Conservation (phyloP, 768 basidiomycete species). For the Trametes cinnabarina region DNA sequence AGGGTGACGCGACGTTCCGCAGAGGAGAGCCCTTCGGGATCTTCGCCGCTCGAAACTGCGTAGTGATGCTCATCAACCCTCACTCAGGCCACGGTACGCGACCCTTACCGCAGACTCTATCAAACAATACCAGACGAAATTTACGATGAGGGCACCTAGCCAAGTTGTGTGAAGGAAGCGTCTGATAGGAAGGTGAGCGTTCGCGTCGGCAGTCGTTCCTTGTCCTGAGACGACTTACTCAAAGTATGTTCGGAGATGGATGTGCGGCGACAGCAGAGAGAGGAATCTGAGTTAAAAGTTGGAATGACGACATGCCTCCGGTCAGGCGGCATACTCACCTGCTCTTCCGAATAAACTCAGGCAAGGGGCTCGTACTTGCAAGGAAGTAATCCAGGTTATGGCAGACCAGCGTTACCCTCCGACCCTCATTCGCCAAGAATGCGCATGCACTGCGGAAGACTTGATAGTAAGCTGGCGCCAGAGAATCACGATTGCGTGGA, state of each 20-base stretch:
- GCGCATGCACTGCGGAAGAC: constrained; percentile 28
- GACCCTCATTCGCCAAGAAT: constrained; percentile 48
- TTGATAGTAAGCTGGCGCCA: not conserved
- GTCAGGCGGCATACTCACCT: constrained; percentile 35
- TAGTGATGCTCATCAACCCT: not conserved
- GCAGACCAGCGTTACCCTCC: constrained; percentile 51
- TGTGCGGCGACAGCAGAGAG: constrained; percentile 47
- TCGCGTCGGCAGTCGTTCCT: not conserved
- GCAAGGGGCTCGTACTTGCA: constrained; percentile 44
- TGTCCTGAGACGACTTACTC: constrained; percentile 43
- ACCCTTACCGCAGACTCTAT: not conserved
- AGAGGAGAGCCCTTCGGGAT: constrained; percentile 52
- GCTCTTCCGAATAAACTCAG: constrained; percentile 57
- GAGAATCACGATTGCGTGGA: not conserved
- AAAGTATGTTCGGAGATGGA: constrained; percentile 45
- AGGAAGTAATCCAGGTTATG: constrained; percentile 51
- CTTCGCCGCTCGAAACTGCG: constrained; percentile 32
- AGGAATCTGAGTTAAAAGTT: constrained; percentile 40
- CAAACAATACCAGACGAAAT: constrained; percentile 44
- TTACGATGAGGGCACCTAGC: constrained; percentile 51
- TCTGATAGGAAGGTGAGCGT: constrained; percentile 21
- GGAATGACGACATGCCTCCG: not conserved
- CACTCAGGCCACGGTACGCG: not conserved
- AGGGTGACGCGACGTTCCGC: constrained; percentile 38
- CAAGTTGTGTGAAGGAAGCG: constrained; percentile 62